phyloP scores from a whole-genome alignment of 2,329 filamentous ascomycete species.

The Beauveria australis region DNA sequence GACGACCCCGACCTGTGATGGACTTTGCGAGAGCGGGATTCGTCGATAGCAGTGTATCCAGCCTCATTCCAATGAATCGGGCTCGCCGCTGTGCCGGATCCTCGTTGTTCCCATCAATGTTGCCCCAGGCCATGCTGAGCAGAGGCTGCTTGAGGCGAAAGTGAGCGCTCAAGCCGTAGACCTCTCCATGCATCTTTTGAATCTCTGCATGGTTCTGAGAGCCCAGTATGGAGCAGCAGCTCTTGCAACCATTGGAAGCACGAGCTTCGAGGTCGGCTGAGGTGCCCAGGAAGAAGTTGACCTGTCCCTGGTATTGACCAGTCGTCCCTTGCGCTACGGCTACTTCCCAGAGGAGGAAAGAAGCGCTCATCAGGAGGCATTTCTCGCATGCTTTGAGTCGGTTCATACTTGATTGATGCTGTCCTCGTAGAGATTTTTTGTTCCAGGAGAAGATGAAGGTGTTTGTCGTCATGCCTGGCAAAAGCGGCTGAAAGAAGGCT shows the following conservation, averaged over 20 bases:
- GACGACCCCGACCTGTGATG: background rate
- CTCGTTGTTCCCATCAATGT: background rate
- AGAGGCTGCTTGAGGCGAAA: constrained; percentile 4
- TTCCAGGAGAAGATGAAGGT: background rate
- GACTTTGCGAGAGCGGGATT: background rate
- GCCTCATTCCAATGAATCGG: background rate
- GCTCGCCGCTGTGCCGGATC: background rate
- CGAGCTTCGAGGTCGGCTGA: constrained; percentile 1
- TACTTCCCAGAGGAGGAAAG: background rate
- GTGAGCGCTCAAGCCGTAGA: background rate
- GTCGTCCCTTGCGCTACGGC: background rate
- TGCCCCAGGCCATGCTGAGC: constrained; percentile 1
- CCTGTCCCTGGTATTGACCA: background rate
- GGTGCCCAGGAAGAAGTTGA: constrained; percentile 5
- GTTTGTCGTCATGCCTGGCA: background rate
- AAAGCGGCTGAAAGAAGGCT: background rate
- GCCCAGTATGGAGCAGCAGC: constrained; percentile 2
- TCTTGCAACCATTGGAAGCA: background rate
- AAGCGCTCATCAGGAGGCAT: background rate
- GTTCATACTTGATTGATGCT: background rate
- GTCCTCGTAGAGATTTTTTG: no score
- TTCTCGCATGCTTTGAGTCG: background rate
- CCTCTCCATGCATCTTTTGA: background rate
- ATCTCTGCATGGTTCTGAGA: background rate
- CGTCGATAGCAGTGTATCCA: constrained; percentile 1